phyloP scores from a whole-genome alignment of 345 rosid genomes.

The Theobroma cacao region DNA sequence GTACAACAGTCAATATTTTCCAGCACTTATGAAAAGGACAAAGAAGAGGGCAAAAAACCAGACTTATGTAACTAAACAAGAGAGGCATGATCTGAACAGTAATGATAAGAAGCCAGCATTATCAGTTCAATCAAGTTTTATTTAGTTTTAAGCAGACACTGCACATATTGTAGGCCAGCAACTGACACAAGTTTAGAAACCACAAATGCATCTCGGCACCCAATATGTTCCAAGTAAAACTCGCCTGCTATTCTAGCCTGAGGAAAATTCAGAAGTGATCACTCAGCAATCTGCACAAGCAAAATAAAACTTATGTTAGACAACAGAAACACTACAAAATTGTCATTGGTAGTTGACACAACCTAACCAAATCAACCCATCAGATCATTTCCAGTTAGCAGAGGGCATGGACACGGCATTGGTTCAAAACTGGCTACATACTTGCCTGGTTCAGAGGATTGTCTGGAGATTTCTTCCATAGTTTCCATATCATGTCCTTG shows the following conservation, averaged over 20 bases:
- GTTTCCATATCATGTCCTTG: slow-evolving; percentile 96
- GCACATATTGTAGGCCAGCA: background rate
- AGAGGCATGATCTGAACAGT: background rate
- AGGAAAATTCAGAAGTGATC: slow-evolving; percentile 15
- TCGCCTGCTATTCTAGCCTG: slow-evolving; percentile 3
- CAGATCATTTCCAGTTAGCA: background rate
- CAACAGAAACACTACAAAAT: background rate
- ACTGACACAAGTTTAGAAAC: slow-evolving; percentile 1
- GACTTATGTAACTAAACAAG: background rate
- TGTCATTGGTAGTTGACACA: background rate
- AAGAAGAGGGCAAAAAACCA: background rate
- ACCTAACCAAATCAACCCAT: background rate
- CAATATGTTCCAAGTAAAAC: background rate
- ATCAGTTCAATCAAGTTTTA: slow-evolving; percentile 8
- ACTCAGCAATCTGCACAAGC: slow-evolving; percentile 48
- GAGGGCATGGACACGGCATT: background rate
- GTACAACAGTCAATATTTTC: slow-evolving; percentile 11
- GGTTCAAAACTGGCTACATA: background rate
- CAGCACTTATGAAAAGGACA: background rate
- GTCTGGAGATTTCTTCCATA: slow-evolving; percentile 99
- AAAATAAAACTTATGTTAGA: background rate
- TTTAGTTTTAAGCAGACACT: slow-evolving; percentile 3
- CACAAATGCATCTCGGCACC: background rate
- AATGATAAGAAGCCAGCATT: background rate
- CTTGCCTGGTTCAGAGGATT: slow-evolving; percentile 94